Conservation (phyloP, 2,329 filamentous ascomycete species). For the Pseudogymnoascus verrucosus region DNA sequence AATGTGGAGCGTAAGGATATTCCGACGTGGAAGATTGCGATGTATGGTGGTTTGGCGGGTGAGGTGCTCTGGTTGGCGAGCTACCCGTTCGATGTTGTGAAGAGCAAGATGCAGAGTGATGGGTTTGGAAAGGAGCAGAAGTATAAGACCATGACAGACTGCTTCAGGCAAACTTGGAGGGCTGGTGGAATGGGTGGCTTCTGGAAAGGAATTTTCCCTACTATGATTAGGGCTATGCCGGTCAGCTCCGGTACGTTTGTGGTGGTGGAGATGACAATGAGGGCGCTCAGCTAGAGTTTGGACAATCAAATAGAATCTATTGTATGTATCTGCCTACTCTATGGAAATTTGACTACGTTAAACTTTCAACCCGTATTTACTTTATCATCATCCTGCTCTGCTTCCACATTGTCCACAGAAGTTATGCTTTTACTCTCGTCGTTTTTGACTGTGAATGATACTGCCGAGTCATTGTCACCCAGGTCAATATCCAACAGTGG, state of each 20-base stretch:
- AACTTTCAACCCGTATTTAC: background rate
- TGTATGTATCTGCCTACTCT: background rate
- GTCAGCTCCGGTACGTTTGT: constrained; percentile 97
- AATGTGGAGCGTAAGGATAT: constrained; percentile 67
- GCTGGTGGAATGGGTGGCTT: constrained; percentile 75
- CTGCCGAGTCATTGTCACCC: background rate
- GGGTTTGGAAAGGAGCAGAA: constrained; percentile 66
- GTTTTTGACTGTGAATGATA: background rate
- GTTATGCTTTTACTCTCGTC: background rate
- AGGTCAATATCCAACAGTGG: background rate
- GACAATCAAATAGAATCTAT: background rate
- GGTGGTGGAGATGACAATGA: constrained; percentile 62
- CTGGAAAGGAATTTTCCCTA: constrained; percentile 91
- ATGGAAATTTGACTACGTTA: background rate
- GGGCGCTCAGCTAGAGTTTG: constrained; percentile 30
- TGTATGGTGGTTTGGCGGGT: constrained; percentile 88
- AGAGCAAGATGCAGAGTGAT: constrained; percentile 99
- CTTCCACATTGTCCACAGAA: background rate
- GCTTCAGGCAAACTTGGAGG: constrained; percentile 74
- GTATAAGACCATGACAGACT: constrained; percentile 80
- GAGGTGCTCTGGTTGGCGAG: constrained; percentile 89
- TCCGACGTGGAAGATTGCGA: constrained; percentile 74
- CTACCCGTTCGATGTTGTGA: constrained; percentile 95
- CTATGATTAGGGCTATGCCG: constrained; percentile 88
- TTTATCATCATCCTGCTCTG: background rate